phyloP scores from a whole-genome alignment of 2,329 filamentous ascomycete species.

The Fusarium bactridioides region DNA sequence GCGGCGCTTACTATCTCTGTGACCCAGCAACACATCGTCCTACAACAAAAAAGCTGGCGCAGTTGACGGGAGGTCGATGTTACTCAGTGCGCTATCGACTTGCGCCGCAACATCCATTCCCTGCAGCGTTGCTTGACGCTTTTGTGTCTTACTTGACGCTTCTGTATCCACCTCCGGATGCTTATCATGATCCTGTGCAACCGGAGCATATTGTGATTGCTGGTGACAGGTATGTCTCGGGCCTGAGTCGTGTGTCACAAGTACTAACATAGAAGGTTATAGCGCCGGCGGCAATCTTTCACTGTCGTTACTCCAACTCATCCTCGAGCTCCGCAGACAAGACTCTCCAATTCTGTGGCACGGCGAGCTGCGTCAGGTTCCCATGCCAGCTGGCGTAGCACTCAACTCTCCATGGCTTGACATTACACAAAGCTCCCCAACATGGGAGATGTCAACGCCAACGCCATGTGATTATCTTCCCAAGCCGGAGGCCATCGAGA shows the following conservation, averaged over 20 bases:
- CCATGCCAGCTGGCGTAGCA: slow-evolving; percentile 71
- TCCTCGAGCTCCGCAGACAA: slow-evolving; percentile 68
- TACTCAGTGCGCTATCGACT: slow-evolving; percentile 79
- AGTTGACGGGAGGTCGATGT: slow-evolving; percentile 70
- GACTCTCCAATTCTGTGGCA: slow-evolving; percentile 64
- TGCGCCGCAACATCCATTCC: slow-evolving; percentile 78
- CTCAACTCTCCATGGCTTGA: slow-evolving; percentile 76
- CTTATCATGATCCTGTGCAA: slow-evolving; percentile 71
- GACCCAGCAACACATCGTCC: slow-evolving; percentile 74
- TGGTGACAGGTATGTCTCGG: slow-evolving; percentile 66
- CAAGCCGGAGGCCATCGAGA: slow-evolving; percentile 52
- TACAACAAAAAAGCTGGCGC: slow-evolving; percentile 67
- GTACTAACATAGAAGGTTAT: slow-evolving; percentile 20
- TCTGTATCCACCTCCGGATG: slow-evolving; percentile 73
- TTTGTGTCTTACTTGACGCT: slow-evolving; percentile 76
- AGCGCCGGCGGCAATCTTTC: slow-evolving; percentile 78
- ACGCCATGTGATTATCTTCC: slow-evolving; percentile 55
- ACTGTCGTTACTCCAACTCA: slow-evolving; percentile 71
- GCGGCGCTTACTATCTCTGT: slow-evolving; percentile 76
- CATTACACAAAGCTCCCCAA: slow-evolving; percentile 63
- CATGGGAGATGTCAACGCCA: slow-evolving; percentile 40
- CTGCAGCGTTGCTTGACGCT: slow-evolving; percentile 75
- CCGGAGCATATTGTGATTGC: slow-evolving; percentile 73
- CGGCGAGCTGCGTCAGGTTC: slow-evolving; percentile 64
- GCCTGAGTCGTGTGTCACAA: not conserved